Percentiles rank a stretch among this genome's conserved stretches.
These are phyloP conservation scores for Hylodesmum podocarpum DNA, from an alignment of 306 rosid species.

Conservation along the genomic window DNA sequence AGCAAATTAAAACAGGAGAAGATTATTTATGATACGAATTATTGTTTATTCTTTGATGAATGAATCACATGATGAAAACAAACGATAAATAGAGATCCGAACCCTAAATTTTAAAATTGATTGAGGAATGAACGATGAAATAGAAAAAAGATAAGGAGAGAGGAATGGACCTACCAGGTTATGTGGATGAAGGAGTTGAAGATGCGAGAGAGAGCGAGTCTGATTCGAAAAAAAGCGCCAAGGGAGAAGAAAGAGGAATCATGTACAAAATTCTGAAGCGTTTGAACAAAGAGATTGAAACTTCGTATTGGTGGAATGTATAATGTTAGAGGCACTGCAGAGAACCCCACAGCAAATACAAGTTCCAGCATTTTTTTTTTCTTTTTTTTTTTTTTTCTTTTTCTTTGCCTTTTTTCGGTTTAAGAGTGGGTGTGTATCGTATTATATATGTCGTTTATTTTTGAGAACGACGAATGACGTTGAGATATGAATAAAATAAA, in stretches of 20 bases:
- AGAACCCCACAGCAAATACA: conserved; percentile 81
- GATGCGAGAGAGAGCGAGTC: conserved; percentile 65
- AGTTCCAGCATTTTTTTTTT: conserved; percentile 62
- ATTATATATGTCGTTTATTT: too few species aligned
- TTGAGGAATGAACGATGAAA: conserved; percentile 13
- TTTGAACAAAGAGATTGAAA: conserved; percentile 65
- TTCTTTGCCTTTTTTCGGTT: background rate
- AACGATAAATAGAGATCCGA: background rate
- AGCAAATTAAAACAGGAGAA: background rate
- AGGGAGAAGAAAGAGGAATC: conserved; percentile 44
- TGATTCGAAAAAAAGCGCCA: conserved; percentile 54
- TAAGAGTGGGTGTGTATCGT: too few species aligned
- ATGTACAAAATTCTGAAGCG: conserved; percentile 51
- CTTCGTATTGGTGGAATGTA: conserved; percentile 88
- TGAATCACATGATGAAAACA: background rate
- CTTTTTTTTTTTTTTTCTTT: background rate
- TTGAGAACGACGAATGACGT: too few species aligned
- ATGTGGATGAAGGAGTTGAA: conserved; percentile 45
- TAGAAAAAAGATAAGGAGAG: background rate
- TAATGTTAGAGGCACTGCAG: conserved; percentile 82
- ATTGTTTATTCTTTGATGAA: background rate
- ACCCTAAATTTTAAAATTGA: background rate
- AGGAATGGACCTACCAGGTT: conserved; percentile 38
- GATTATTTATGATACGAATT: background rate
- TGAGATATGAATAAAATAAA: background rate